Percentiles rank a stretch among this genome's conserved stretches.
Evolutionary conservation across 139 green algal species (phyloP).

Genomic region (Volvox reticuliferus): DNA sequence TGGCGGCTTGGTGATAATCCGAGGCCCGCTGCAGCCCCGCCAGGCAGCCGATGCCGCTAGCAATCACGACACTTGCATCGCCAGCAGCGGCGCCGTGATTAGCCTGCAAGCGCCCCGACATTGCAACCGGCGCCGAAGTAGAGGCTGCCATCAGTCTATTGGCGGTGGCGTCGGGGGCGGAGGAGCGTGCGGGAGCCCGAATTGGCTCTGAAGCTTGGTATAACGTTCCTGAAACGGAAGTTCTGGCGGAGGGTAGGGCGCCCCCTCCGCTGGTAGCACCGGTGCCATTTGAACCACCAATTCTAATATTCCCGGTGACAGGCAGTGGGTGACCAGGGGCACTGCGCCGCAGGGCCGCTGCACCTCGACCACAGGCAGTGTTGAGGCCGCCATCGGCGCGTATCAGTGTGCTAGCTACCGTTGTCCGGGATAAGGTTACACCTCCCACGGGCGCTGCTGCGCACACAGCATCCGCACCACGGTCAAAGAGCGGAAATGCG

Average conservation of each 20-base stretch:
- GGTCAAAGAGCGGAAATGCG: not conserved
- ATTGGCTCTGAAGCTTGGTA: not conserved
- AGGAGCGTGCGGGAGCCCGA: not conserved
- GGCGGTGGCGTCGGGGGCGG: not conserved
- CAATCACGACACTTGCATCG: no score
- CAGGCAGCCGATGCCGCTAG: not conserved
- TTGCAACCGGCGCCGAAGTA: not conserved
- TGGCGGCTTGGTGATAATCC: not conserved
- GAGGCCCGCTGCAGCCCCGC: not conserved
- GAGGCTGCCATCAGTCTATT: not conserved
- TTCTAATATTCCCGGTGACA: not conserved
- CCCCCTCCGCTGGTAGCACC: not conserved
- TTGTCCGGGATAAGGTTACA: no score
- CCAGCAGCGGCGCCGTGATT: not conserved
- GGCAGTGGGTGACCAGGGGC: not conserved
- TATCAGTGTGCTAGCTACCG: not conserved
- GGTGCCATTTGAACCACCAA: not conserved
- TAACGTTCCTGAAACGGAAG: not conserved
- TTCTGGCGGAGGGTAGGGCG: not conserved
- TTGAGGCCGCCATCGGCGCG: not conserved
- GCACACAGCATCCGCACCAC: not conserved
- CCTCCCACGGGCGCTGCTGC: not conserved
- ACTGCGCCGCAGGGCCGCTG: not conserved
- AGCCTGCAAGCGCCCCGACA: not conserved
- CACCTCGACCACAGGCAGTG: not conserved